Base-by-base conservation (phyloP, 2,329 filamentous ascomycete species). In the Penicillium sp. region DNA sequence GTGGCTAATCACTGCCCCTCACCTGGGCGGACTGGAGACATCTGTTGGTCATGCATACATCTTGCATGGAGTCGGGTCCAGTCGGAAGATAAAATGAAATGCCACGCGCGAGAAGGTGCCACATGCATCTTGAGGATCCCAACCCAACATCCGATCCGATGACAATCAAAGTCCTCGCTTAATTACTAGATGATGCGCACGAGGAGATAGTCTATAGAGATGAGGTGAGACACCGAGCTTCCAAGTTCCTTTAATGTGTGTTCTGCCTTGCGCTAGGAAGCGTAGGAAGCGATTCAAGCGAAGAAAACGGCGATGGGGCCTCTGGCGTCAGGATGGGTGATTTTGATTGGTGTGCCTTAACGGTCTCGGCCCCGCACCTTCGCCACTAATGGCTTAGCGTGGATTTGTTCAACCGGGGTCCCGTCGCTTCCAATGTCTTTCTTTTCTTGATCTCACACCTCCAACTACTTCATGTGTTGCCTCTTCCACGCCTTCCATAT, bases 331-430 rank as follows among this genome's bases (percentile, higher is more conserved):
- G 41, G 35, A 40, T 40, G 5, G 19, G 2, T 19, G 13, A 0
- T 1, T 33, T 2, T 49, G 41, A 49, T 49, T 46, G 47, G 47
- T 12, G 34, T 29, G 1, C 16, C 30, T 46, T 35, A 7, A 11
- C 27, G 4, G n/a, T n/a, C 3, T 16, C 16, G 7, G 28, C 8
- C 12, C 46, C 46, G 13, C 5, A 29, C 3, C 13, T 1, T 37
- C 18, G n/a, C 46, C 39, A n/a, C n/a, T n/a, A n/a, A n/a, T n/a
- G 29, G 41, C 3, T 49, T 46, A 39, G 46, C 35, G 22, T 14
- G 22, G 29, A n/a, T 4, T 27, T 14, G 31, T 35, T 25, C 5
- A 16, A 6, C 18, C 29, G 39, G 28, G 31, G 22, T 16, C 19
- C 34, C 18, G 29, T 38, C 34, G 46, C 40, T 46, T 34, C 28